Percentiles rank a stretch among this genome's conserved stretches.
phyloP scores from a whole-genome alignment of 306 rosid genomes.

The Acmispon strigosus region DNA sequence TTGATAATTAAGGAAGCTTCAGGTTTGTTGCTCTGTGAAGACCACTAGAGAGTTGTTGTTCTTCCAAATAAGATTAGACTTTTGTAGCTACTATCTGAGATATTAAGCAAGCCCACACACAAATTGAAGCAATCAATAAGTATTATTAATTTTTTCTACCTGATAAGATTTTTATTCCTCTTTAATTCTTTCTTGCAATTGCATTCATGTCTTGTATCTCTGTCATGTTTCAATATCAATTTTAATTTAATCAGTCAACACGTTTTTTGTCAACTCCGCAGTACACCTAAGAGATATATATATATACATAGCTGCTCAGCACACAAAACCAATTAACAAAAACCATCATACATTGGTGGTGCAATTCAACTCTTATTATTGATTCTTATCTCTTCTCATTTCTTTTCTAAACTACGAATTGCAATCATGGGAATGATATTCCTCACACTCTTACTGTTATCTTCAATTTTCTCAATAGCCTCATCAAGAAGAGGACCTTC shows the following conservation, averaged over 20 bases:
- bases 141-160: not conserved
- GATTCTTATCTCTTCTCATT: not conserved
- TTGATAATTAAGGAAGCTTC: not conserved
- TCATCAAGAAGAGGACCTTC: slow-evolving; percentile 31
- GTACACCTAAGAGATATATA: not conserved
- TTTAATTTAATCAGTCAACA: slow-evolving; percentile 6
- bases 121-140: not conserved
- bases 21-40: not conserved
- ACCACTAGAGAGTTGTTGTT: too few relatives aligned
- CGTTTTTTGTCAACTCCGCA: slow-evolving; percentile 16
- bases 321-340: not conserved
- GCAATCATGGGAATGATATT: slow-evolving; percentile 20
- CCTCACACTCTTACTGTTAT: slow-evolving; percentile 8
- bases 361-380: not conserved
- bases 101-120: not conserved
- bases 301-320: not conserved
- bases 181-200: slow-evolving; percentile 29
- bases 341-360: not conserved
- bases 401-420: not conserved
- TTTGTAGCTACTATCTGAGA: not conserved
- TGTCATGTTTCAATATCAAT: slow-evolving; percentile 27
- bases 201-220: slow-evolving; percentile 21
- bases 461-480: slow-evolving; percentile 25
- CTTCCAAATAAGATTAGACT: slow-evolving; percentile 20
- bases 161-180: not conserved